Conservation (phyloP, 768 basidiomycete genomes). For the Pleurotus tuoliensis region DNA sequence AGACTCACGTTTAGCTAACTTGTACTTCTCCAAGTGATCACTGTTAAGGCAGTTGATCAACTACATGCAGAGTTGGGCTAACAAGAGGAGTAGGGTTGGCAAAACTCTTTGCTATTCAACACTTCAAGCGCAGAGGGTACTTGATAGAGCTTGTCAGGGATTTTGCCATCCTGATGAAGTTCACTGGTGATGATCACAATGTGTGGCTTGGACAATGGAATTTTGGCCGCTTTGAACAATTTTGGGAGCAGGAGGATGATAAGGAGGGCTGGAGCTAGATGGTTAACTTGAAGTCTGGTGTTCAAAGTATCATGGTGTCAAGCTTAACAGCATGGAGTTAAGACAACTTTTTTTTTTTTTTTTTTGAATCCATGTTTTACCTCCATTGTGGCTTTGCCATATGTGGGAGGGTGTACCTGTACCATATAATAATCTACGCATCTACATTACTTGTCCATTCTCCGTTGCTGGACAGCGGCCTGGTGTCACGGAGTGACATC, state of each 20-base stretch:
- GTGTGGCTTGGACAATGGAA: constrained; percentile 30
- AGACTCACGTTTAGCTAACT: constrained; percentile 31
- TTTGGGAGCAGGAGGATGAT: constrained; percentile 38
- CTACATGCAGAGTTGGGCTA: no score
- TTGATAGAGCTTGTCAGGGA: constrained; percentile 23
- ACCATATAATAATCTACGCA: no score
- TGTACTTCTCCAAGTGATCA: constrained; percentile 15
- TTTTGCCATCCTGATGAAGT: constrained; percentile 27
- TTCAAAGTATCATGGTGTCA: neutral
- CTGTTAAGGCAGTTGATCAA: no score
- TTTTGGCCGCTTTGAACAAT: constrained; percentile 26
- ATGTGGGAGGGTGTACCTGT: no score
- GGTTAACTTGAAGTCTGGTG: constrained; percentile 44
- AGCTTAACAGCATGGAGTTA: no score
- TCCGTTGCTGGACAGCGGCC: no score
- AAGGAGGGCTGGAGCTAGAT: constrained; percentile 36
- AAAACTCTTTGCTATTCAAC: constrained; percentile 25
- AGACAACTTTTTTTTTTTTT: no score
- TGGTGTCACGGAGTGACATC: no score
- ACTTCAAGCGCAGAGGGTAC: constrained; percentile 24
- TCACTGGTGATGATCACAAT: constrained; percentile 42
- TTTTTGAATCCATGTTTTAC: no score
- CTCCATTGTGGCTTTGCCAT: no score
- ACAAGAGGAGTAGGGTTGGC: no score
- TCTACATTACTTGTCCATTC: no score